Evolutionary conservation across 768 basidiomycete species (phyloP).

Genomic region (Trametes gibbosa): DNA sequence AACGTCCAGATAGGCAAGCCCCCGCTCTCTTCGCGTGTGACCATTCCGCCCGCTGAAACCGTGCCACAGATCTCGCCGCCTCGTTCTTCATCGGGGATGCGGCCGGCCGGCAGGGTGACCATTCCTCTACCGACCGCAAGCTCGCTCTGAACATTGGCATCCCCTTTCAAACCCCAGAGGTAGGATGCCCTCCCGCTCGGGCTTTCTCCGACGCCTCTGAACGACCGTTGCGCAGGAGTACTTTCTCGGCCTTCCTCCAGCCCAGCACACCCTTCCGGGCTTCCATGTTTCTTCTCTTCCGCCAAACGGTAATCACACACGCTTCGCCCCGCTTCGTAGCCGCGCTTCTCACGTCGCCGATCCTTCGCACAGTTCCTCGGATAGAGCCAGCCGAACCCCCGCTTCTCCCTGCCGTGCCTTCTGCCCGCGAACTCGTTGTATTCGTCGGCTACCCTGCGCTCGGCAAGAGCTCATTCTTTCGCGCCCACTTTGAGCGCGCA

Average conservation of each 20-base stretch:
- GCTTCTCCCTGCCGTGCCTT: conserved; percentile 35
- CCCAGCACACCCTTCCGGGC: conserved; percentile 55
- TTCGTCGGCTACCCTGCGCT: conserved; percentile 61
- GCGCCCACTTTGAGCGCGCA: conserved; percentile 57
- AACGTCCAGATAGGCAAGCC: conserved; percentile 62
- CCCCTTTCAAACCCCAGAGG: conserved; percentile 83
- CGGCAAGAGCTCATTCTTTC: conserved; percentile 85
- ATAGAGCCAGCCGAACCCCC: conserved; percentile 50
- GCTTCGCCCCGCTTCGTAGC: neutral
- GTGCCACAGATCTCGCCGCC: conserved; percentile 49
- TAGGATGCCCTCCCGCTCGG: conserved; percentile 30
- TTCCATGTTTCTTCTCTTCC: conserved; percentile 59
- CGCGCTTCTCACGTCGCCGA: neutral
- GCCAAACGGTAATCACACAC: conserved; percentile 20
- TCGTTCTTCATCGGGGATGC: conserved; percentile 91
- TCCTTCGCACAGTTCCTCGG: conserved; percentile 40
- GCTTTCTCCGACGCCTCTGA: neutral
- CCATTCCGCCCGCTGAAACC: conserved; percentile 16
- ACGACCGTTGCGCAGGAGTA: conserved; percentile 55
- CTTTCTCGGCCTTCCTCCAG: conserved; percentile 54
- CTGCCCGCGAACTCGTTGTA: conserved; percentile 47
- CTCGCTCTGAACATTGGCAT: conserved; percentile 78
- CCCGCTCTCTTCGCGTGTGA: neutral
- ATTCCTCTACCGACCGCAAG: conserved; percentile 80
- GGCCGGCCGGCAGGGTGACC: conserved; percentile 77